phyloP scores from a whole-genome alignment of 1,139 yeast genomes.

The Kluyveromyces sp. region DNA sequence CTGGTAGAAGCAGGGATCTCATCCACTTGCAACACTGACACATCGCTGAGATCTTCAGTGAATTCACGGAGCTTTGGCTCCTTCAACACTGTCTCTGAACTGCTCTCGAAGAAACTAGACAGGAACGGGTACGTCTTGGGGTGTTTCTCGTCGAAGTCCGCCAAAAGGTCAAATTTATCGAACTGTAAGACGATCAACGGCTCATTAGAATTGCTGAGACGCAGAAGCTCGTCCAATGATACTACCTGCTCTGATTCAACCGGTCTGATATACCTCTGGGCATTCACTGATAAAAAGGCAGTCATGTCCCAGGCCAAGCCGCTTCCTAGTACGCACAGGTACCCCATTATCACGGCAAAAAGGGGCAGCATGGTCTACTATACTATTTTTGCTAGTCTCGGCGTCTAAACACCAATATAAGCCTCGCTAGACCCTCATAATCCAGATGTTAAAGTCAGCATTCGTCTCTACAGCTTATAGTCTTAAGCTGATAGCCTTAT shows the following conservation, averaged over 20 bases:
- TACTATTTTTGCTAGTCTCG: background rate
- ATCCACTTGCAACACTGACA: slow-evolving; percentile 12
- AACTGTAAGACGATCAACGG: slow-evolving; percentile 26
- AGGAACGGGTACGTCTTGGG: slow-evolving; percentile 16
- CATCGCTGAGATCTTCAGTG: slow-evolving; percentile 6
- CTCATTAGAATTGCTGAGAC: slow-evolving; percentile 11
- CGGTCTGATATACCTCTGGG: slow-evolving; percentile 7
- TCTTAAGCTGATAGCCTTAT: too few relatives aligned
- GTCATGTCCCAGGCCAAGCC: slow-evolving; percentile 3
- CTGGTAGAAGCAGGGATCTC: slow-evolving; percentile 18
- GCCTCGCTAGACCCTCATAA: too few relatives aligned
- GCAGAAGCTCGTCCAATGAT: slow-evolving; percentile 8
- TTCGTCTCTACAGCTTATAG: too few relatives aligned
- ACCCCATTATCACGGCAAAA: background rate
- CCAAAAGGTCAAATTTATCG: slow-evolving; percentile 16
- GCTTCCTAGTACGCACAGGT: background rate
- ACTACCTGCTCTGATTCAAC: background rate
- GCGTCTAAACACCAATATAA: too few relatives aligned
- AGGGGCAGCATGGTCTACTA: background rate
- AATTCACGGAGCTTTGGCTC: slow-evolving; percentile 5
- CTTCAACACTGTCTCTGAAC: slow-evolving; percentile 12
- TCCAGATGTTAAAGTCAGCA: too few relatives aligned
- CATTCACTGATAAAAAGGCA: slow-evolving; percentile 5
- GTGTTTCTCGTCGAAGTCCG: slow-evolving; percentile 11
- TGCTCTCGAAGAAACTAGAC: slow-evolving; percentile 15